Base-by-base conservation (phyloP, 139 green algal genomes). In the Ettlia oleoabundans region DNA sequence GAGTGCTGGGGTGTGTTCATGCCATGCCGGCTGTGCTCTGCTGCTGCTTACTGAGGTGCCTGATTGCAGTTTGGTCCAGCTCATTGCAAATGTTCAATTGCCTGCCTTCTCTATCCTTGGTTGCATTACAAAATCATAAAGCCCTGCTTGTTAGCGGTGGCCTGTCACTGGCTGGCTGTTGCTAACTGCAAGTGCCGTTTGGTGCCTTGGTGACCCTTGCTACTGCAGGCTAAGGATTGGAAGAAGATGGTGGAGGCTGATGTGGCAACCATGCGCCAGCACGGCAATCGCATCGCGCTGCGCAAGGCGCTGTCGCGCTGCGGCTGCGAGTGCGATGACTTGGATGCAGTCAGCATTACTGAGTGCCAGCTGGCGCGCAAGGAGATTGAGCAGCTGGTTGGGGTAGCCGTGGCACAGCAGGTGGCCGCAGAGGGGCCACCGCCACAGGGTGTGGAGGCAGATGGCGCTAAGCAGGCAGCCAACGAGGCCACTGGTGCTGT, bases 211-310 rank as follows among this genome's bases (percentile, higher is more conserved):
- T n/a, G n/a, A n/a, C n/a, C n/a, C n/a, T n/a, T n/a, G n/a, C n/a
- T n/a, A 38, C 32, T 69, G 51, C 78, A 83, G 78, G 47, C 82
- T 19, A 78, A 88, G 68, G 73, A 88, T 9, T 92, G 88, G 88
- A 91, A 89, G 43, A 76, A 78, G 72, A 83, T 86, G 88, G 38
- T 92, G 43, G 88, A 92, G 47, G 40, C 24, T 32, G 88, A 92
- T 38, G 64, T 81, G 75, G 79, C 78, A 1, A 80, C 66, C 30
- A 71, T 92, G 58, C 86, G 88, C 2, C 62, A 82, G 52, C 75
- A 81, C 24, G 47, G 69, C 51, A 92, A 92, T 78, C 76, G 87
- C 73, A 40, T 38, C 32, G 85, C 80, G 8, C 67, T 89, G 19
- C 38, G 52, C 32, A 73, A 84, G 63, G 65, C 90, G 33, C 70